Evolutionary conservation across 2,329 filamentous ascomycete genomes (phyloP).

Genomic region (Rutstroemia sp.): DNA sequence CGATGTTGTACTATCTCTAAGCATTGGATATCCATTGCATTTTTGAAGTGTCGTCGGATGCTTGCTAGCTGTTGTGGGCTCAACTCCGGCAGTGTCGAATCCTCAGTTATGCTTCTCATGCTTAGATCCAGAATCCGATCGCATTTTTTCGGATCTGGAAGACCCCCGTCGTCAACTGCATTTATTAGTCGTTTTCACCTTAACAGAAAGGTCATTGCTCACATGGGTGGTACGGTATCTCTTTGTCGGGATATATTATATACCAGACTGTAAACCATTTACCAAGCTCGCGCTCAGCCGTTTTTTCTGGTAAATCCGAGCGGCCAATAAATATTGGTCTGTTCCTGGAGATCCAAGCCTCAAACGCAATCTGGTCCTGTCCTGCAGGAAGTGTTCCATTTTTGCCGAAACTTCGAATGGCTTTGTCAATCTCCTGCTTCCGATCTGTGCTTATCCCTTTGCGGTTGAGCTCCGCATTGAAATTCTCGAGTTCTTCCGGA

Average conservation of each 20-base stretch:
- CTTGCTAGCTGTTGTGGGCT: neutral
- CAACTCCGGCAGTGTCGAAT: neutral
- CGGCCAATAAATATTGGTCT: neutral
- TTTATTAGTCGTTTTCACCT: neutral
- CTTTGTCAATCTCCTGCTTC: neutral
- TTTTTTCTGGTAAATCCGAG: neutral
- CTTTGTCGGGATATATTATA: neutral
- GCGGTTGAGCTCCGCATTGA: neutral
- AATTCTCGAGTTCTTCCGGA: neutral
- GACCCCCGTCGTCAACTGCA: neutral
- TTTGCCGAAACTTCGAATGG: neutral
- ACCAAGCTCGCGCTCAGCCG: neutral
- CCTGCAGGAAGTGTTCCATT: neutral
- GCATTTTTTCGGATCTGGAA: neutral
- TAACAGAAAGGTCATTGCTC: neutral
- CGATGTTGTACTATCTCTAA: neutral
- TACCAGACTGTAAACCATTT: neutral
- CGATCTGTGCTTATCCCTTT: neutral
- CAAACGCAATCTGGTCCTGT: neutral
- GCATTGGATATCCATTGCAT: neutral
- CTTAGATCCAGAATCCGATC: neutral
- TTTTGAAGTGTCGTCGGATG: neutral
- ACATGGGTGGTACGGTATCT: neutral
- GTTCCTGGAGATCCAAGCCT: neutral
- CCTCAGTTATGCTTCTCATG: neutral